Base-by-base conservation (phyloP, 2,329 filamentous ascomycete genomes). In the Verticillium tricorpus region DNA sequence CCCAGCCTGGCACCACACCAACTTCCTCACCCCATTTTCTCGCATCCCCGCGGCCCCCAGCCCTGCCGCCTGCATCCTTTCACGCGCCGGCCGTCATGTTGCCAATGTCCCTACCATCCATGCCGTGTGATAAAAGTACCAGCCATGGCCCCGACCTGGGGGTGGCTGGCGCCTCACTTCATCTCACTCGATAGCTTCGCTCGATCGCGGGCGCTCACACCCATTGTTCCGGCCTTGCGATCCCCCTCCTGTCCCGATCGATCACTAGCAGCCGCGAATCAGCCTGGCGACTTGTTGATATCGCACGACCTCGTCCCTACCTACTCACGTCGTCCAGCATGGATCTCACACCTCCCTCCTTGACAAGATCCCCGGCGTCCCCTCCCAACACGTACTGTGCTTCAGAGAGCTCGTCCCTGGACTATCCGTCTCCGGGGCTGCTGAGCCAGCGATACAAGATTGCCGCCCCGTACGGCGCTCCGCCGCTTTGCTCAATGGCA, bases 301-400 rank as follows among this genome's bases (percentile, higher is more conserved):
- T 56, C 22, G 14, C 28, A 59, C 50, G 15, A 11, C 6, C 37
- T 40, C 37, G 17, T 22, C 19, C n/a, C 31, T 9, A 9, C n/a
- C 31, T 9, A 9, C 28, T 7, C 37, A 39, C 50, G n/a, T 19
- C 52, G 28, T 25, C 63, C 67, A 70, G 69, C 72, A 83, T 83
- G 80, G 80, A 82, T 71, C 74, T 78, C 67, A 79, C 79, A 72
- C 80, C 80, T 67, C 80, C 78, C 60, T 75, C 79, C 56, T 73
- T 81, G 62, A 79, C 76, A 62, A 74, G 74, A 69, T 80, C 78
- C 63, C 76, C 78, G 32, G 72, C 73, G 19, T 79, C 78, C 56
- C 75, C 78, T 62, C 73, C 76, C 57, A 74, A 77, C 70, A 81
- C 76, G 62, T 80, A 77, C 70, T 80, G 74, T 69, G 76, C 77